Evolutionary conservation across 345 rosid species (phyloP), one percentile per base, ranked within the genome.

Genomic region (Tarenaya hassleriana): DNA sequence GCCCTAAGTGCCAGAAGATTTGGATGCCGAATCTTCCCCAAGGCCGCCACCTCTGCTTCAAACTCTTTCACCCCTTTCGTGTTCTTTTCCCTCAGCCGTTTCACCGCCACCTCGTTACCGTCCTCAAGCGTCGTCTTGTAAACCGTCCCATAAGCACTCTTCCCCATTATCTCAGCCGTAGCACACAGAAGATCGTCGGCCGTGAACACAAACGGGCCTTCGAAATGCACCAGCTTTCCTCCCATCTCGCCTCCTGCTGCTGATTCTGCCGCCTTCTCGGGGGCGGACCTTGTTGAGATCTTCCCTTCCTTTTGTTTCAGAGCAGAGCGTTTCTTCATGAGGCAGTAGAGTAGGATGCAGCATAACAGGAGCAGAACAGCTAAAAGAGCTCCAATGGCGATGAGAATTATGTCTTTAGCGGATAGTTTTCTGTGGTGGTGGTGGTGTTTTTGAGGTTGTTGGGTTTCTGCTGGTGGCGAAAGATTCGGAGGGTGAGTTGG

Each of bases 111-210:
- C 41, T 92, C 79, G 58, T 76, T 76, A 1, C 96, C 98, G 55
- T 87, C 88, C 18, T 91, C 96, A 19, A 91, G 38, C 27, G 96
- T 84, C n/a, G 98, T 96, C 57, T 91, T 92, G 67, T 88, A 92
- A 1, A 90, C 94, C 4, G 96, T 88, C 14, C 98, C 98, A 13
- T 84, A 87, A 27, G 78, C 71, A 44, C 94, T 91, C 75, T 91
- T 91, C 54, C 98, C 98, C 95, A 91, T 91, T 56, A 91, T 87
- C 79, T 91, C 96, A 11, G 98, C 98, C 4, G 98, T 91, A 29
- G 98, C 98, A 35, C 98, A 91, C 63, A 91, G 65, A 24, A 91
- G 75, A 61, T 91, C 98, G 54, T 91, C 96, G 3, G 98, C 96
- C 1, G 98, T 92, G 63, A 92, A 92, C 62, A 83, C 86, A 27